These are phyloP conservation scores for Puccinellia tenuiflora DNA, from an alignment of 176 grass and related monocot genomes.

Conservation along the genomic window DNA sequence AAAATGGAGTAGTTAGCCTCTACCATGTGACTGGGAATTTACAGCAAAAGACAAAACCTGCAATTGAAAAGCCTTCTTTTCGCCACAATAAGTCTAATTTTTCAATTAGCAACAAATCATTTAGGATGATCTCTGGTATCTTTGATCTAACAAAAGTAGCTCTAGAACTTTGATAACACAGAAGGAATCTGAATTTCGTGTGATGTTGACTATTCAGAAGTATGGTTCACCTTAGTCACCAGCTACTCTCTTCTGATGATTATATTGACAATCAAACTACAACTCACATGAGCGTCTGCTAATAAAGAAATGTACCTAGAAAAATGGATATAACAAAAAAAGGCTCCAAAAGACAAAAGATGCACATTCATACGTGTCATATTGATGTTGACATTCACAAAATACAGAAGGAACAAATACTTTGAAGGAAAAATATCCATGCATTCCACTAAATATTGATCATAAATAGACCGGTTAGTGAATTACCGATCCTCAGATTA, in stretches of 20 bases:
- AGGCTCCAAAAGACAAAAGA: not conserved
- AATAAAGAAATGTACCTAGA: not conserved
- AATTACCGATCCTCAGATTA: not conserved
- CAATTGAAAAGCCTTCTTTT: not conserved
- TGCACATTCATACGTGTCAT: not conserved
- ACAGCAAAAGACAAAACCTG: not conserved
- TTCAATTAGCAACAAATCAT: not conserved
- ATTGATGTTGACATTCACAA: not conserved
- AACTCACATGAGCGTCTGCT: not conserved
- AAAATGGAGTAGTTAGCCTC: not conserved
- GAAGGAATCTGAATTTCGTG: not conserved
- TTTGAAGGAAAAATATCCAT: not conserved
- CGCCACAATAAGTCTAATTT: not conserved
- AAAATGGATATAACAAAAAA: not conserved
- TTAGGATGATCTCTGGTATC: not conserved
- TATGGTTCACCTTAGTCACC: not conserved
- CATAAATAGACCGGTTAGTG: not conserved
- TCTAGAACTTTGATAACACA: constrained; percentile 8
- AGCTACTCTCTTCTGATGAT: constrained; percentile 8
- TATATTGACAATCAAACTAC: constrained; percentile 6
- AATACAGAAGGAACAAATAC: not conserved
- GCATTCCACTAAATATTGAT: not conserved
- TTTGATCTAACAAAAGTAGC: not conserved
- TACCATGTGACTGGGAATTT: not conserved
- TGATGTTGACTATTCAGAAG: constrained; percentile 7